Evolutionary conservation across 345 rosid species (phyloP), one percentile per base, ranked within the genome.

Genomic region (Abelmoschus esculentus): DNA sequence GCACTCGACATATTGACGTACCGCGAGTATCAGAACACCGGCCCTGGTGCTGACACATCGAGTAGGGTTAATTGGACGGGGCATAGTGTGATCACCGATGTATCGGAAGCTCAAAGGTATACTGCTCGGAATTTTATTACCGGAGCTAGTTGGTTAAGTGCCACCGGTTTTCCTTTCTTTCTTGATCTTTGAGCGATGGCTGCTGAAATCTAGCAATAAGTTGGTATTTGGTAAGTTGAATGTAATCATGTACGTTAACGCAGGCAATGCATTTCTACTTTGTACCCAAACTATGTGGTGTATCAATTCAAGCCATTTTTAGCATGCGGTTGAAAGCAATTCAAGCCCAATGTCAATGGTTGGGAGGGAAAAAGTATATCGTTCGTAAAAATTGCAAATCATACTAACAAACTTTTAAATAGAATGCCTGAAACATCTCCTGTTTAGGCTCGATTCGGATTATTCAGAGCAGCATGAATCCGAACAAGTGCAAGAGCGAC

Each of bases 81-180:
- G 6, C 85, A 53, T 70, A 72, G 57, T 62, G 85, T 80, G 64
- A 80, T 88, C 61, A 75, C 84, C 0, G 67, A 67, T 69, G 86
- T 58, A 7, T 3, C 80, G 0, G 84, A 82, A 74, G 93, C 84
- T 3, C 78, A 68, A n/a, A 49, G 32, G 0, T 90, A 70, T 31
- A 86, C 92, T 0, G 85, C 88, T 19, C 77, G 73, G 67, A 78
- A 61, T 78, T 90, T 90, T 76, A 85, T 90, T 54, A 68, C 78
- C 4, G 93, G 89, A 22, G 75, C 15, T 11, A 74, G 57, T 46
- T 86, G 97, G 97, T 74, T 90, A 50, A 42, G 50, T 5, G 64
- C 86, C 36, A 88, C 97, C 11, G 92, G 90, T 17, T 88, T 90
- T 22, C 95, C 95, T 38, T 88, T 59, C 83, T 77, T 71, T 32